Evolutionary conservation across 2,329 filamentous ascomycete genomes (phyloP), one percentile per base, ranked within the genome.

Genomic region (Coniochaeta sp.): DNA sequence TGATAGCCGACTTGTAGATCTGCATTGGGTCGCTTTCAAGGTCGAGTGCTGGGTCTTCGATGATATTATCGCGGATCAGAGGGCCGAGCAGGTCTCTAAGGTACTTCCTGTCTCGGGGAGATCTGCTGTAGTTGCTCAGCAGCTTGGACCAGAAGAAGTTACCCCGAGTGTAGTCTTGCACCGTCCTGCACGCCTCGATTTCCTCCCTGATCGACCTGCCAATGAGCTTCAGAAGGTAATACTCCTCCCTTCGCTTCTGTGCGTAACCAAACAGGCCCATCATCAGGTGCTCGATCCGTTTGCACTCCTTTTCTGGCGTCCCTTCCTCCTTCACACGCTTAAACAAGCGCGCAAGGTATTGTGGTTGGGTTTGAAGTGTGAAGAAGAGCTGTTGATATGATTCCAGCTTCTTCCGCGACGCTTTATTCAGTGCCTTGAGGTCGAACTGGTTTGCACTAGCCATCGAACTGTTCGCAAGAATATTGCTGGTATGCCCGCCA

Each of bases 331-430:
- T 87, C 33, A 98, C 77, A 50, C 89, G 85, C 71, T 87, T 88
- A 81, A 98, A 97, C 1, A 98, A 81, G 14, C 93, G 85, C 31
- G 93, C 91, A 47, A 99, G 84, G 69, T 99, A 99, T 64, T 96
- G 91, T 3, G 95, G 91, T 68, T 99, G 96, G 0, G 95, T 99
- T 72, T 99, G 95, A 4, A 99, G 84, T 63, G 93, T 89, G 79
- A 99, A 98, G 78, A 99, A 99, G 16, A 99, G 84, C 70, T 98
- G 92, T 73, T 99, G 96, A 72, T 99, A 99, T 26, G 91, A 91
- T 67, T 97, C 93, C 1, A 99, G 83, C 80, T 98, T 99, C 75
- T 90, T 91, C 64, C 95, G 83, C 1, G 95, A 98, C 68, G 90
- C 91, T 77, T 98, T 98, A 80, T 99, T 99, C 67, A 99, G 81